Conservation (phyloP, 2,329 filamentous ascomycete genomes). For the Curvularia sp. region DNA sequence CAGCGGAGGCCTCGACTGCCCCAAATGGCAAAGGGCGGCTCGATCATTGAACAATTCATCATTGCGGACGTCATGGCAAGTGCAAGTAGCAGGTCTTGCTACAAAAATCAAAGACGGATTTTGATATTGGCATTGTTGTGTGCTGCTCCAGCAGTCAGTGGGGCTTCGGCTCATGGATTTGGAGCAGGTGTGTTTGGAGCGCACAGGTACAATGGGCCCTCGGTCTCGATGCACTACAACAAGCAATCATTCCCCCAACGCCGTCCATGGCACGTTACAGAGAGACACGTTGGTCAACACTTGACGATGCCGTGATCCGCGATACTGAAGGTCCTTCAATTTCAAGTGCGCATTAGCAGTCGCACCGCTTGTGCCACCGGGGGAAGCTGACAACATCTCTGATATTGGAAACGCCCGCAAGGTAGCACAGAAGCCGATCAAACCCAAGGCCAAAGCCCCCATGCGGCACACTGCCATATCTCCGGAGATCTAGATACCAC, state of each 20-base stretch:
- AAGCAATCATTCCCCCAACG: constrained; percentile 13
- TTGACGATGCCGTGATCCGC: constrained; percentile 13
- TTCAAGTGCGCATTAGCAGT: constrained; percentile 48
- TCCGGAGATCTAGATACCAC: constrained; percentile 88
- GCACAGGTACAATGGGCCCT: constrained; percentile 29
- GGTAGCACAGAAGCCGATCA: constrained; percentile 83
- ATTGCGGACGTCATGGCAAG: not conserved
- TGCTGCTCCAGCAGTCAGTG: not conserved
- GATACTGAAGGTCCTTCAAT: constrained; percentile 13
- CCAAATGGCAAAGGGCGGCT: not conserved
- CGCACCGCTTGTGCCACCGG: constrained; percentile 68
- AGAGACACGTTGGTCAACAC: constrained; percentile 11
- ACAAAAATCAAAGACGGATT: not conserved
- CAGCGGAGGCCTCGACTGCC: not conserved
- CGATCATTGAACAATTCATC: not conserved
- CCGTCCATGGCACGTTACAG: constrained; percentile 16
- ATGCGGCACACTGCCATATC: constrained; percentile 90
- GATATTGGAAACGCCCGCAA: constrained; percentile 81
- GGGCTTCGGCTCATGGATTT: not conserved
- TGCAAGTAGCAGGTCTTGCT: not conserved
- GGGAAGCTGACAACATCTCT: constrained; percentile 88
- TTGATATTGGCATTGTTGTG: not conserved
- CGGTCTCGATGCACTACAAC: constrained; percentile 9
- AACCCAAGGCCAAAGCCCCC: constrained; percentile 92
- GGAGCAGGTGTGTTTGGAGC: constrained; percentile 8